A percentile compares a stretch with the other conserved stretches of the same genome.
Evolutionary conservation across 352 stramenopile genomes (phyloP).

Genomic region (Globisporangium sylvaticum): DNA sequence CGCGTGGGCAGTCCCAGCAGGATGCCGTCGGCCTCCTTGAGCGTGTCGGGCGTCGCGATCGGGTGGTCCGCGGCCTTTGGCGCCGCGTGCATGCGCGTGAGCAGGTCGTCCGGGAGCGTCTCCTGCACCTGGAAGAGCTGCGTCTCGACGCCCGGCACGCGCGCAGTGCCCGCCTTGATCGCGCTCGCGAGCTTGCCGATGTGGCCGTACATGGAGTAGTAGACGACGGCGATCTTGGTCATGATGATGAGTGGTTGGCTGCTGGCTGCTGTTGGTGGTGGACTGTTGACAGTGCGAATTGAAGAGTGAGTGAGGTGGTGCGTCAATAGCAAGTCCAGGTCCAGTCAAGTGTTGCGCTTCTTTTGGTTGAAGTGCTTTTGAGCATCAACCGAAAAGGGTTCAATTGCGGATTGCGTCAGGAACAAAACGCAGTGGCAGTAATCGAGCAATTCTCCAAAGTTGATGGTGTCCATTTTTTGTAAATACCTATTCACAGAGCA

Average conservation of each 20-base stretch:
- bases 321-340: too few relatives aligned
- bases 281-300: too few relatives aligned
- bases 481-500: too few relatives aligned
- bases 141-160: conserved; percentile 45
- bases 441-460: too few relatives aligned
- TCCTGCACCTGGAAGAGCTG: conserved; percentile 70
- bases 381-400: too few relatives aligned
- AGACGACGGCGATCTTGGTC: conserved; percentile 73
- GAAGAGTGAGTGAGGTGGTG: too few relatives aligned
- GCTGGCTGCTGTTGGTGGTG: conserved; percentile 2
- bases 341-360: too few relatives aligned
- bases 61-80: conserved; percentile 50
- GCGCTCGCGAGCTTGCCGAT: conserved; percentile 58
- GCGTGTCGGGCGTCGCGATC: conserved; percentile 49
- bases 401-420: too few relatives aligned
- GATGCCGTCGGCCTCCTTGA: conserved; percentile 74
- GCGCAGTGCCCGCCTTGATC: conserved; percentile 60
- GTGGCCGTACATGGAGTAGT: conserved; percentile 86
- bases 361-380: too few relatives aligned
- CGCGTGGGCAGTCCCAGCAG: conserved; percentile 80
- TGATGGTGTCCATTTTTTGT: too few relatives aligned
- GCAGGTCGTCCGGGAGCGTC: conserved; percentile 68
- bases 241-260: too few relatives aligned
- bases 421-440: too few relatives aligned
- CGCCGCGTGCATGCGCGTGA: conserved; percentile 62